phyloP scores from a whole-genome alignment of 495 filamentous ascomycete genomes.

The Aspergillus wentii region DNA sequence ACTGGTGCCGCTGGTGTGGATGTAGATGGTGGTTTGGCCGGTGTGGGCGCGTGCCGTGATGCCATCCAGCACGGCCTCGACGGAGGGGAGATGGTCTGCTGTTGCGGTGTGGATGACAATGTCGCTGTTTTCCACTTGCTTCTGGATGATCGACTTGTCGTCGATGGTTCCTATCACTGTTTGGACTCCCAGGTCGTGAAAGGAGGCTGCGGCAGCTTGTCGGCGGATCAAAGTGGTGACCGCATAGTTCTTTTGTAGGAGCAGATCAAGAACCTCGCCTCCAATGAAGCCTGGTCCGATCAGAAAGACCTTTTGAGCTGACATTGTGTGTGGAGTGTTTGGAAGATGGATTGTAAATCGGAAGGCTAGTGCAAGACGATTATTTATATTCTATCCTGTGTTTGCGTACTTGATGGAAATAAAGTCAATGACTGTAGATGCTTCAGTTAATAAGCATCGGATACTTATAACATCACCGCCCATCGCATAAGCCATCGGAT shows the following conservation, averaged over 20 bases:
- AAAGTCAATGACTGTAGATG: too few species aligned
- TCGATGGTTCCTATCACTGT: slow-evolving; percentile 22
- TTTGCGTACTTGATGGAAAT: too few species aligned
- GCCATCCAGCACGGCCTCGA: slow-evolving; percentile 27
- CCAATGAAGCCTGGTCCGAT: slow-evolving; percentile 39
- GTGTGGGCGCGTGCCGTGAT: slow-evolving; percentile 20
- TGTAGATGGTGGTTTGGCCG: slow-evolving; percentile 25
- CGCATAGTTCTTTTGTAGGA: slow-evolving; percentile 23
- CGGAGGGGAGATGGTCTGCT: slow-evolving; percentile 28
- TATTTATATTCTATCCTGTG: too few species aligned
- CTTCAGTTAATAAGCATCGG: too few species aligned
- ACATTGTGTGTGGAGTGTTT: too few species aligned
- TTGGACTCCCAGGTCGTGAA: slow-evolving; percentile 14
- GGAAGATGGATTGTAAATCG: too few species aligned
- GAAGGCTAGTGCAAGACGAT: too few species aligned
- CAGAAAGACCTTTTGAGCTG: too few species aligned
- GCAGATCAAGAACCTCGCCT: slow-evolving; percentile 28
- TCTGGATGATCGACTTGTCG: slow-evolving; percentile 21
- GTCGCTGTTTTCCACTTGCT: slow-evolving; percentile 18
- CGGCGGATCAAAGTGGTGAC: slow-evolving; percentile 29
- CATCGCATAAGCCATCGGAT: too few species aligned
- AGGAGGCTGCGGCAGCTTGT: slow-evolving; percentile 12
- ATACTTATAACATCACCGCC: too few species aligned
- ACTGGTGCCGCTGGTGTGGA: slow-evolving; percentile 33
- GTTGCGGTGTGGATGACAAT: slow-evolving; percentile 36